These are phyloP conservation scores for Trypanosoma melophagium DNA, from an alignment of 208 protist genomes.

Conservation along the genomic window DNA sequence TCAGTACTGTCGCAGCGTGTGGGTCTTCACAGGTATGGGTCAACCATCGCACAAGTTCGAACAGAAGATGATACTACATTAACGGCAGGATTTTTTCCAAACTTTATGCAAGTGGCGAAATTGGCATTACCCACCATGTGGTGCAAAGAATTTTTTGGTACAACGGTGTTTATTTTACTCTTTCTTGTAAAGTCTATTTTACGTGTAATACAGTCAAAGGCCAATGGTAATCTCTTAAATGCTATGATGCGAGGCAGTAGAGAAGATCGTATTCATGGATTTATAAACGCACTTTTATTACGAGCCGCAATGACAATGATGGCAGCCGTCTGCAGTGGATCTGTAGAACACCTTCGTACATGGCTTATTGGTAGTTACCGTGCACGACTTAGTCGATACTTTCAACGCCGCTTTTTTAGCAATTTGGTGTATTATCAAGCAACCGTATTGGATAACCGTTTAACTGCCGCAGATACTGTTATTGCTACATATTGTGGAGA, in stretches of 20 bases:
- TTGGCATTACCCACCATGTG: conserved; percentile 73
- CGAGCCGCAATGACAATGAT: conserved; percentile 48
- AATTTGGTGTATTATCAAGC: conserved; percentile 82
- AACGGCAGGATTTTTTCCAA: conserved; percentile 45
- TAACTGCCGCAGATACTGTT: conserved; percentile 72
- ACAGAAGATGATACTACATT: conserved; percentile 68
- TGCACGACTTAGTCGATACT: conserved; percentile 66
- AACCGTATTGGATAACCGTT: conserved; percentile 67
- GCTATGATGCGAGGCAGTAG: conserved; percentile 62
- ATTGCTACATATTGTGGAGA: conserved; percentile 86
- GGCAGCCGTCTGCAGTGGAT: conserved; percentile 47
- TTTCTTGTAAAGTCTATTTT: conserved; percentile 81
- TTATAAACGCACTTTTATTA: conserved; percentile 47
- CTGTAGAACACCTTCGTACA: conserved; percentile 70
- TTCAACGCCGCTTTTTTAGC: conserved; percentile 82
- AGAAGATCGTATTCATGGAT: conserved; percentile 44
- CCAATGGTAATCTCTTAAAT: conserved; percentile 65
- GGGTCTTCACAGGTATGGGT: conserved; percentile 42
- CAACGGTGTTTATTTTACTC: conserved; percentile 70
- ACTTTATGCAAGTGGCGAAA: conserved; percentile 60
- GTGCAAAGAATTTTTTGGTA: conserved; percentile 66
- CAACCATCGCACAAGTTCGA: conserved; percentile 36
- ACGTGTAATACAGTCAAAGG: conserved; percentile 57
- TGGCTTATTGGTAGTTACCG: conserved; percentile 85
- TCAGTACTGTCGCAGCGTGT: conserved; percentile 40